Base-by-base conservation (phyloP, 495 filamentous ascomycete species). In the Immersiella caudata region DNA sequence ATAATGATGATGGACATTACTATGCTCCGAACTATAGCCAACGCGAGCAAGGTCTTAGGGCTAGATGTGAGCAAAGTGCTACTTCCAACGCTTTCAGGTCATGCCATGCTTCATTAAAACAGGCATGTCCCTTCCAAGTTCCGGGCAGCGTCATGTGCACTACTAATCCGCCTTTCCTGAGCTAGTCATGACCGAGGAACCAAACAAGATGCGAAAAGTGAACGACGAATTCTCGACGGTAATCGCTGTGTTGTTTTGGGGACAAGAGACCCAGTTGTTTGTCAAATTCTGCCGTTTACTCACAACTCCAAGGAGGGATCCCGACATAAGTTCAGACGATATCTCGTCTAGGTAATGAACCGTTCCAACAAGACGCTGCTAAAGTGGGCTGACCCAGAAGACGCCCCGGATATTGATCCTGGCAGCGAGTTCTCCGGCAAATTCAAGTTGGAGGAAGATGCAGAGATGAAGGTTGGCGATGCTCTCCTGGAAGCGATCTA, bases 31-130 rank as follows among this genome's bases (percentile, higher is more conserved):
- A 16, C 36, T 8, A 20, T 60, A 4, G 36, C 40, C 57, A 26
- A 33, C 14, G 8, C 6, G 57, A 20, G 27, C 33, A 18, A 18
- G 33, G 20, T 18, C 33, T 25, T 25, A 22, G 16, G 21, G 57
- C 2, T 36, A 20, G 1, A 35, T 21, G 18, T 60, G 24, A 21
- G 27, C 2, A 26, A 60, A 35, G 35, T 26, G 57, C 57, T n/a
- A n/a, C n/a, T n/a, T 60, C 57, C n/a, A 7, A 29, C 11, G 12
- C 3, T 60, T 60, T 11, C n/a, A 8, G 14, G 26, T 60, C 57
- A 8, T 60, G 57, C 57, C 57, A 16, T 60, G 57, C 57, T 60
- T 60, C 21, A 40, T 60, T 29, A 60, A 60, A 60, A 60, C 57
- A 40, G 27, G 26, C 21, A 60, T 21, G 57, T 40, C 27, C 11